Percentiles rank a stretch among this genome's conserved stretches.
phyloP scores from a whole-genome alignment of 768 basidiomycete genomes.

The Clathrus columnatus region DNA sequence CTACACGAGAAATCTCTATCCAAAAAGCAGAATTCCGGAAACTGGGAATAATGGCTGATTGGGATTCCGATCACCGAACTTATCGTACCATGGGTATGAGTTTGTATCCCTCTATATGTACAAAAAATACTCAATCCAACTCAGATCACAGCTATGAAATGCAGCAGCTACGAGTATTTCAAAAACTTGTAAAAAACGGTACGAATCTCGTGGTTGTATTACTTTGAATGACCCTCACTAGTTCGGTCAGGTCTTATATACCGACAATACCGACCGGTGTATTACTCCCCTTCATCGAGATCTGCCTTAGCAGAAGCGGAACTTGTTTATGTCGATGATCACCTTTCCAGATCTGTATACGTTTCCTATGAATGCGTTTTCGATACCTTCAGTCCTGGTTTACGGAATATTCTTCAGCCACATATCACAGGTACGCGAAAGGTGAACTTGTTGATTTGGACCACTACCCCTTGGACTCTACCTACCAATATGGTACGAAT shows the following conservation, averaged over 20 bases:
- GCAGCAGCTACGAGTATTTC: slow-evolving; percentile 77
- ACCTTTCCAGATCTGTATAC: slow-evolving; percentile 81
- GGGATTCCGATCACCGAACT: slow-evolving; percentile 51
- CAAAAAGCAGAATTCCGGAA: slow-evolving; percentile 75
- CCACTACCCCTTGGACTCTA: slow-evolving; percentile 95
- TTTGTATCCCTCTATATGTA: background rate
- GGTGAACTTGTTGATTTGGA: slow-evolving; percentile 80
- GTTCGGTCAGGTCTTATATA: slow-evolving; percentile 62
- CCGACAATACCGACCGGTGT: slow-evolving; percentile 79
- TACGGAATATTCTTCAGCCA: slow-evolving; percentile 25
- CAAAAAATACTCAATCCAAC: background rate
- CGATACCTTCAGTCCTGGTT: slow-evolving; percentile 13
- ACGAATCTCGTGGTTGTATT: slow-evolving; percentile 7
- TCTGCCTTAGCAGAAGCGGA: slow-evolving; percentile 96
- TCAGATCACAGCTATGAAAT: slow-evolving; percentile 83
- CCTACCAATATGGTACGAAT: slow-evolving; percentile 83
- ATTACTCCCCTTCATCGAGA: slow-evolving; percentile 90
- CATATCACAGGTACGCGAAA: slow-evolving; percentile 18
- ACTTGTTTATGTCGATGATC: slow-evolving; percentile 81
- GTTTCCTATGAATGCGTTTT: slow-evolving; percentile 40
- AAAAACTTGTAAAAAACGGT: slow-evolving; percentile 84
- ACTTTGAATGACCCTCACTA: background rate
- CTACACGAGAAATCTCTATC: slow-evolving; percentile 58
- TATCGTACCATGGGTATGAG: slow-evolving; percentile 78
- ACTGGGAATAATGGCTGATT: slow-evolving; percentile 90